Conservation (phyloP, 2,329 filamentous ascomycete species). For the Cercospora sp. region DNA sequence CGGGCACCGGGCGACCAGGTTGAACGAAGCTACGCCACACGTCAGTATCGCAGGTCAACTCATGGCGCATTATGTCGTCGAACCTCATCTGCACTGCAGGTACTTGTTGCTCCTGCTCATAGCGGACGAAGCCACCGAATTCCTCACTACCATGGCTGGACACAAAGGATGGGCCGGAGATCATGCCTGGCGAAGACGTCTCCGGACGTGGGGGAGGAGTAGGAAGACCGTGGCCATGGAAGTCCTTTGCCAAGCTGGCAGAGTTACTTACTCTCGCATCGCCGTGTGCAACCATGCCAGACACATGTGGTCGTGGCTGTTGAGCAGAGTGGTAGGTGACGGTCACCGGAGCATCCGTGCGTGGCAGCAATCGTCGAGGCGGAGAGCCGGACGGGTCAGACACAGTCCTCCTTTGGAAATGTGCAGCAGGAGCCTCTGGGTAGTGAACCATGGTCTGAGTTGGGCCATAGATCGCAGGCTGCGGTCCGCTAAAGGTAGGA, state of each 20-base stretch:
- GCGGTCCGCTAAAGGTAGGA: constrained; percentile 11
- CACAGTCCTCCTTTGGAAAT: constrained; percentile 26
- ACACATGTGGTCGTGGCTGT: constrained; percentile 15
- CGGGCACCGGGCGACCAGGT: constrained; percentile 7
- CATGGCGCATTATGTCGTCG: constrained; percentile 15
- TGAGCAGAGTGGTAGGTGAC: constrained; percentile 2
- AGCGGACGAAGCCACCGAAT: constrained; percentile 34
- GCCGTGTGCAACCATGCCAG: constrained; percentile 15
- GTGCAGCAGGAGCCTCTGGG: constrained; percentile 14
- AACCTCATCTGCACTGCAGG: constrained; percentile 28
- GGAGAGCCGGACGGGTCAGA: constrained; percentile 22
- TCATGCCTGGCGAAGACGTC: constrained; percentile 15
- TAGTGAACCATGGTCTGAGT: constrained; percentile 17
- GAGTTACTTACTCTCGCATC: constrained; percentile 25
- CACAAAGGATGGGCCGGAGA: neutral
- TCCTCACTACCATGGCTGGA: constrained; percentile 21
- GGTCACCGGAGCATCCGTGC: constrained; percentile 3
- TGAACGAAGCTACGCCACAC: constrained; percentile 20
- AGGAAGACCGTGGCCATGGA: constrained; percentile 14
- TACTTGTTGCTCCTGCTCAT: constrained; percentile 30
- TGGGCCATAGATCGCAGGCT: constrained; percentile 16
- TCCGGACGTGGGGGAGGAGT: constrained; percentile 23
- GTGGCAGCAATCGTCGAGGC: constrained; percentile 18
- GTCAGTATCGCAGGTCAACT: constrained; percentile 23
- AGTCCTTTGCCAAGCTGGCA: constrained; percentile 9